A percentile compares a stretch with the other conserved stretches of the same genome.
phyloP scores from a whole-genome alignment of 306 rosid species.

The Rosa chinensis region DNA sequence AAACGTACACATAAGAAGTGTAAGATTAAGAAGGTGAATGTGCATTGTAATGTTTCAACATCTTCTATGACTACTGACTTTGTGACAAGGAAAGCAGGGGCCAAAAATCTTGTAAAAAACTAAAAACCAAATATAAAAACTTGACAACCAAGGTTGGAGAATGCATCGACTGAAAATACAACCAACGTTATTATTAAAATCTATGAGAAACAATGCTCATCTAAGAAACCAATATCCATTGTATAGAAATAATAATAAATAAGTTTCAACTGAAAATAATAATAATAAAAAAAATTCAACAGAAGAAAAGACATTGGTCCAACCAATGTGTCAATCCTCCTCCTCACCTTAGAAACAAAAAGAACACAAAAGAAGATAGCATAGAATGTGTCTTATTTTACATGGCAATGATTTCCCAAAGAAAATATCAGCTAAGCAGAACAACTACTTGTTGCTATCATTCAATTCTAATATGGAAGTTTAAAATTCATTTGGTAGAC shows the following conservation, averaged over 20 bases:
- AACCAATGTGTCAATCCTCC: conserved; percentile 1
- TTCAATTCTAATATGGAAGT: neutral
- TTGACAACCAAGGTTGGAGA: neutral
- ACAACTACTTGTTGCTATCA: neutral
- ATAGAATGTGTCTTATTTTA: neutral
- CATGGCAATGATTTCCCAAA: neutral
- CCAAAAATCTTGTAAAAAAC: neutral
- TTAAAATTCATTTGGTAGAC: neutral
- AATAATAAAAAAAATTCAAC: neutral
- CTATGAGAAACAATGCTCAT: neutral
- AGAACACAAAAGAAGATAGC: neutral
- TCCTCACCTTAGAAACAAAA: neutral
- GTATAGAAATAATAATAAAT: neutral
- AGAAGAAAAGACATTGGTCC: neutral
- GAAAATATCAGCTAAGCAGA: neutral
- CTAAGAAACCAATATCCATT: neutral
- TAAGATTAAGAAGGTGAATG: neutral
- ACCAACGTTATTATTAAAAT: neutral
- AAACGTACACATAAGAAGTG: neutral
- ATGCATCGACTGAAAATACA: neutral
- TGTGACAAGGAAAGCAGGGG: neutral
- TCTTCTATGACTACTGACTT: neutral
- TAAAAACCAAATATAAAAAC: neutral
- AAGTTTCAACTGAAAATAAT: neutral
- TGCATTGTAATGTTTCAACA: neutral